A percentile compares a stretch with the other conserved stretches of the same genome.
Conservation (phyloP, 2,329 filamentous ascomycete species). For the Fusarium sp. region DNA sequence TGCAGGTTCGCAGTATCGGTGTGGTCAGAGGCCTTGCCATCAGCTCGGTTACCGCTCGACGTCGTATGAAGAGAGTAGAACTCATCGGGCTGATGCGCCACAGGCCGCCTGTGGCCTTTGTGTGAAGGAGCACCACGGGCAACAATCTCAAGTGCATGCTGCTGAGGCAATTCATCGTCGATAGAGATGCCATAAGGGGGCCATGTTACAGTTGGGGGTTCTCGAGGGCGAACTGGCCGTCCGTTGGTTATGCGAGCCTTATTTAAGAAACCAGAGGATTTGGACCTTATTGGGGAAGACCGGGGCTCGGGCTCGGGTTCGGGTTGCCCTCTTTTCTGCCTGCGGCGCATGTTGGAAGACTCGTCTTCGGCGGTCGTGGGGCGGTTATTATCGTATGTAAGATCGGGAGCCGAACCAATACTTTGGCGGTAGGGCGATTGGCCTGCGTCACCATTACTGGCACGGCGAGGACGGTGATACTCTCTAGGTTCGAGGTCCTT, state of each 20-base stretch:
- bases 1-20: conserved; percentile 63
- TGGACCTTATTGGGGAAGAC: conserved; percentile 31
- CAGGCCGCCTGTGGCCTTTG: conserved; percentile 63
- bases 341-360: conserved; percentile 51
- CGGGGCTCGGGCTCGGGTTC: conserved; percentile 41
- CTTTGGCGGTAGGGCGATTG: conserved; percentile 26
- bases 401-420: conserved; percentile 55
- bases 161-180: conserved; percentile 63
- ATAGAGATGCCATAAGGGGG: conserved; percentile 64
- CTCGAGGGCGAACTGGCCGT: conserved; percentile 30
- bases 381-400: conserved; percentile 33
- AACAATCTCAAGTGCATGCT: conserved; percentile 67
- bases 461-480: conserved; percentile 37
- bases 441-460: conserved; percentile 32
- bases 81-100: conserved; percentile 66
- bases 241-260: conserved; percentile 35
- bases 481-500: conserved; percentile 35
- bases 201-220: conserved; percentile 62
- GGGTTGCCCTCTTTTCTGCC: conserved; percentile 55
- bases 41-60: conserved; percentile 56
- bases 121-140: conserved; percentile 67
- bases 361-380: conserved; percentile 36
- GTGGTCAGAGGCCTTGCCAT: conserved; percentile 53
- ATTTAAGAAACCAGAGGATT: conserved; percentile 26
- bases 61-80: conserved; percentile 69